phyloP scores from a whole-genome alignment of 495 filamentous ascomycete genomes.

The Hypoxylon perforatum region DNA sequence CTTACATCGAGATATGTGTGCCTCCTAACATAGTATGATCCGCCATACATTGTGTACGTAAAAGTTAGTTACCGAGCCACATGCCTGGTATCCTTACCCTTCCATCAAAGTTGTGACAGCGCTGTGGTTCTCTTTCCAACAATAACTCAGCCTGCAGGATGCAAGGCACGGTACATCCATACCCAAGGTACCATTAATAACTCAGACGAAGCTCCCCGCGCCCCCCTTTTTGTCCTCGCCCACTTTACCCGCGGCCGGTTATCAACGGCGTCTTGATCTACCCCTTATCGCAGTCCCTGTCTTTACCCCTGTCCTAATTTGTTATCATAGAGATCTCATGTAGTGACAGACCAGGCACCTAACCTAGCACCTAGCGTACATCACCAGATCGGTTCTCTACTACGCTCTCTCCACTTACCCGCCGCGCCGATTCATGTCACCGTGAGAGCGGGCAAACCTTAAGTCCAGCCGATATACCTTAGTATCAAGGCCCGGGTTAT shows the following conservation, averaged over 20 bases:
- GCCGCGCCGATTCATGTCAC: constrained; percentile 26
- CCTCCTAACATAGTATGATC: background rate
- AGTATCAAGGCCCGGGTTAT: constrained; percentile 6
- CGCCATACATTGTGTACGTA: background rate
- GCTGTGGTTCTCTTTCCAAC: constrained; percentile 16
- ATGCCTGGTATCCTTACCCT: background rate
- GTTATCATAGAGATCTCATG: background rate
- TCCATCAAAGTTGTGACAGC: constrained; percentile 16
- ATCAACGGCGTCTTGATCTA: constrained; percentile 26
- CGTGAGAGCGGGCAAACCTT: constrained; percentile 11
- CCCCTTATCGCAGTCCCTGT: constrained; percentile 17
- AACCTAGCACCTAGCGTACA: too few relatives aligned
- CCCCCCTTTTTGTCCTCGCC: background rate
- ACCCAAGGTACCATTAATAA: constrained; percentile 3
- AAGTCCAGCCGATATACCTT: constrained; percentile 14
- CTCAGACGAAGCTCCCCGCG: background rate
- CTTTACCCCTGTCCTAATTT: background rate
- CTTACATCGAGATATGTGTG: too few relatives aligned
- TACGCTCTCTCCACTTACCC: constrained; percentile 26
- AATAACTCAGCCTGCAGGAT: constrained; percentile 34
- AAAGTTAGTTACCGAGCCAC: background rate
- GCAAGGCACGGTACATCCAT: constrained; percentile 41
- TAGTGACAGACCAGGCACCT: constrained; percentile 19
- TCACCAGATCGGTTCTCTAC: constrained; percentile 6
- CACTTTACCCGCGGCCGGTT: constrained; percentile 30